Percentiles rank a stretch among this genome's conserved stretches.
Evolutionary conservation across 2,329 filamentous ascomycete genomes (phyloP).

Genomic region (Diaporthe citrichinensis): DNA sequence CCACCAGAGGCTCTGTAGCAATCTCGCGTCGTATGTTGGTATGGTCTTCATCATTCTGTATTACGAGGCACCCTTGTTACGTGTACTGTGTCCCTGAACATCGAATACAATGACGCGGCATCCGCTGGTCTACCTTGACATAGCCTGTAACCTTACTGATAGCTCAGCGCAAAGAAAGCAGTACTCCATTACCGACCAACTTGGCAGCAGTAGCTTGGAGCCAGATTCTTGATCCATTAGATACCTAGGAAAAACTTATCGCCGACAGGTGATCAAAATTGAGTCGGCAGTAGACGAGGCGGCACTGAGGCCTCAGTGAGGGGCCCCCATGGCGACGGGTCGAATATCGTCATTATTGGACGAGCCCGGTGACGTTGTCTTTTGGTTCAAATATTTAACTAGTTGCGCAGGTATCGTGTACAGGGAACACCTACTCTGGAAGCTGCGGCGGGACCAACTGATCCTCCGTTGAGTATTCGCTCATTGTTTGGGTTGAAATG

Average conservation of each 20-base stretch:
- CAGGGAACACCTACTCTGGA: background rate
- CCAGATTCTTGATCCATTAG: background rate
- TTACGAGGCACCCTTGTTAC: background rate
- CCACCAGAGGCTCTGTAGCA: background rate
- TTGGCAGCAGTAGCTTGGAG: background rate
- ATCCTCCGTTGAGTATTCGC: too few relatives aligned
- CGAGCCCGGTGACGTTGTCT: background rate
- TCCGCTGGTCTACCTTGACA: background rate
- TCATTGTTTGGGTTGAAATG: background rate
- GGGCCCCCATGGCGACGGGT: background rate
- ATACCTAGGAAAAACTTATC: background rate
- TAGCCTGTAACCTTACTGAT: too few relatives aligned
- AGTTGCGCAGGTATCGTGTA: background rate
- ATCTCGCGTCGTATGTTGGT: background rate
- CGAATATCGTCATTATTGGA: background rate
- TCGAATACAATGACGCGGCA: background rate
- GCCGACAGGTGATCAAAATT: background rate
- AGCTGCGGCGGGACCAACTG: background rate
- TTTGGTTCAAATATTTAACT: background rate
- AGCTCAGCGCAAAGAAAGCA: background rate
- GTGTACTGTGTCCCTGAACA: background rate
- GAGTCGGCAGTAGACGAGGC: background rate
- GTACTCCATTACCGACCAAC: background rate
- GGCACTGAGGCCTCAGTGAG: too few relatives aligned
- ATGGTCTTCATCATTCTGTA: background rate